Percentiles rank a stretch among this genome's conserved stretches.
These are phyloP conservation scores for Penicillium samsonianum DNA, from an alignment of 495 filamentous ascomycete species.

Conservation along the genomic window DNA sequence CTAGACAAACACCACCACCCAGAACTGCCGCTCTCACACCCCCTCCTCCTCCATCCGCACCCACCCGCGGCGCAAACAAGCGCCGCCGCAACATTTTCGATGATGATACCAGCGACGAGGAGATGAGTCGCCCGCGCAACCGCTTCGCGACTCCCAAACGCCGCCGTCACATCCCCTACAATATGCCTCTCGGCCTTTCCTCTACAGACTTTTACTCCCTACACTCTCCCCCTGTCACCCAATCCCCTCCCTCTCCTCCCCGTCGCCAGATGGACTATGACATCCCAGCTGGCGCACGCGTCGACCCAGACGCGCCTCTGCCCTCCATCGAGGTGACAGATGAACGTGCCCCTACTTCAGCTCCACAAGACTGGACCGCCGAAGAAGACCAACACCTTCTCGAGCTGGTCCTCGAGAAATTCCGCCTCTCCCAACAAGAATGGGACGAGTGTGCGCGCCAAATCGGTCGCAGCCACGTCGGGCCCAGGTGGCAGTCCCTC, in stretches of 20 bases:
- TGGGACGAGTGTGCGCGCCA: slow-evolving; percentile 78
- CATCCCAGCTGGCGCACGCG: slow-evolving; percentile 16
- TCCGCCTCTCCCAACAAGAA: slow-evolving; percentile 68
- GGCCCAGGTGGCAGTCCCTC: slow-evolving; percentile 68
- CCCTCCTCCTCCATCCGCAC: slow-evolving; percentile 41
- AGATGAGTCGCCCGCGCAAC: slow-evolving; percentile 40
- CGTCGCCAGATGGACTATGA: slow-evolving; percentile 15
- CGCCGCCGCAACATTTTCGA: slow-evolving; percentile 54
- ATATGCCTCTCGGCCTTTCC: slow-evolving; percentile 67
- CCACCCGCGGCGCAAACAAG: slow-evolving; percentile 60
- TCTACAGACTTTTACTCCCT: slow-evolving; percentile 65
- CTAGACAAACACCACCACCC: slow-evolving; percentile 38
- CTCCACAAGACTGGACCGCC: slow-evolving; percentile 55
- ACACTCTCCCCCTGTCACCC: slow-evolving; percentile 42
- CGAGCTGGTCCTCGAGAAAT: slow-evolving; percentile 72
- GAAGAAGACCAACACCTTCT: slow-evolving; percentile 72
- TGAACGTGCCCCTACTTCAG: slow-evolving; percentile 10
- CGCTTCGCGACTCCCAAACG: slow-evolving; percentile 69
- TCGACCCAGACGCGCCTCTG: slow-evolving; percentile 39
- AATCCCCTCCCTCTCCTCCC: slow-evolving; percentile 39
- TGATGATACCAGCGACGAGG: slow-evolving; percentile 52
- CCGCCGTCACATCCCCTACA: slow-evolving; percentile 62
- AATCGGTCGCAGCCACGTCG: slow-evolving; percentile 63
- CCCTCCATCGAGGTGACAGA: slow-evolving; percentile 45
- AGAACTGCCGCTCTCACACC: slow-evolving; percentile 23